Evolutionary conservation across 805 yeast genomes (phyloP), one percentile per base, ranked within the genome.

Genomic region (Pichia rugopelliculosa): DNA sequence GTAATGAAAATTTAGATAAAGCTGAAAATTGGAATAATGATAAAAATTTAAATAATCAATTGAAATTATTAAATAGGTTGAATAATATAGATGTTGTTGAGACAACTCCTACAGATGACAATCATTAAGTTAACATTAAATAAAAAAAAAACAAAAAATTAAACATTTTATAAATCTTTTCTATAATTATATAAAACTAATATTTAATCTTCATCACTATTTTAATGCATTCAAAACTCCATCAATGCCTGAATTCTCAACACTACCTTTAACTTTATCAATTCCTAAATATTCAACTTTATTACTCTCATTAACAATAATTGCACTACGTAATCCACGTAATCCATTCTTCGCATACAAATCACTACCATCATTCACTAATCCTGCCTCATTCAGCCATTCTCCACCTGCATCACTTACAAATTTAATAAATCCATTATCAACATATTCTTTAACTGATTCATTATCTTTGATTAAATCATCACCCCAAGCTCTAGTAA

Each of bases 1-100:
- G 95, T 56, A 91, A 86, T 60, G 90, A 86, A 41, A 89, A 89
- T 44, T 70, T 91, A 46, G 82, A 79, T 42, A 81, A 82, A 54
- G 96, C 96, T 1, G 97, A 93, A 62, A 70, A 73, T 22, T 91
- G 97, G 97, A 66, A 67, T 42, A 48, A 52, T 11, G 57, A 56
- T 26, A 59, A 59, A 41, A 67, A 64, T 43, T 51, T 45, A 42
- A 57, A 61, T 38, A 65, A 62, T 41, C 61, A 60, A 46, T 46
- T 52, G 10, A 52, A 57, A 41, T 49, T 66, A 42, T 42, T 57
- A 20, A 54, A 55, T 42, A 60, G 61, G 44, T 50, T 65, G 20
- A 60, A 61, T 36, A 56, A 56, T 34, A 56, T 62, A 40, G 54
- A 57, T 15, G n/a, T 6, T 15, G 9, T n/a, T n/a, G n/a, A n/a